phyloP scores from a whole-genome alignment of 129 eudicot species.

The Centrapalus pauciflorus region DNA sequence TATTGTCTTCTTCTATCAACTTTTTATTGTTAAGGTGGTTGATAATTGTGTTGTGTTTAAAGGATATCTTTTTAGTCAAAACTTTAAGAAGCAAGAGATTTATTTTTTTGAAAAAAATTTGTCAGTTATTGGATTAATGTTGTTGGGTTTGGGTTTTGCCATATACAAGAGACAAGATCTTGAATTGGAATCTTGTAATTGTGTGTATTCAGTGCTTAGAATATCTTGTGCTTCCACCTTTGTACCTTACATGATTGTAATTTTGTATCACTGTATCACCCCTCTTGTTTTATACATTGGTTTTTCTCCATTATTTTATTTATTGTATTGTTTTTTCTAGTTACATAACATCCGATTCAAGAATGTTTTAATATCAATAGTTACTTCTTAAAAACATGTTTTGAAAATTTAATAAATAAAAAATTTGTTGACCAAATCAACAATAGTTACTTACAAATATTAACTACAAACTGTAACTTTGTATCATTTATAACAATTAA shows the following conservation, averaged over 20 bases:
- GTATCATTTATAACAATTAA: too few species aligned
- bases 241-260: conserved; percentile 22
- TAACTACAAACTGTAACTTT: too few species aligned
- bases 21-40: conserved; percentile 12
- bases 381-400: too few species aligned
- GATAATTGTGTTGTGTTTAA: conserved; percentile 11
- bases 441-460: too few species aligned
- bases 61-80: conserved; percentile 23
- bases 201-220: conserved; percentile 18
- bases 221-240: conserved; percentile 20
- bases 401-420: too few species aligned
- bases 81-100: conserved; percentile 1
- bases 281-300: conserved; percentile 13
- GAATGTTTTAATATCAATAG: too few species aligned
- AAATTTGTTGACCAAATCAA: too few species aligned
- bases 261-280: not conserved
- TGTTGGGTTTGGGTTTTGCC: conserved; percentile 8
- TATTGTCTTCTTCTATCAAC: not conserved
- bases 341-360: too few species aligned
- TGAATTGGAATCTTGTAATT: conserved; percentile 25
- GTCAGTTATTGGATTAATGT: conserved; percentile 6
- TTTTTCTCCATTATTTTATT: not conserved
- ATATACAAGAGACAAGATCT: conserved; percentile 23
- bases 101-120: not conserved
- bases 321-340: not conserved